Conservation (phyloP, 75 land plant genomes). For the Cryptomeria japonica region DNA sequence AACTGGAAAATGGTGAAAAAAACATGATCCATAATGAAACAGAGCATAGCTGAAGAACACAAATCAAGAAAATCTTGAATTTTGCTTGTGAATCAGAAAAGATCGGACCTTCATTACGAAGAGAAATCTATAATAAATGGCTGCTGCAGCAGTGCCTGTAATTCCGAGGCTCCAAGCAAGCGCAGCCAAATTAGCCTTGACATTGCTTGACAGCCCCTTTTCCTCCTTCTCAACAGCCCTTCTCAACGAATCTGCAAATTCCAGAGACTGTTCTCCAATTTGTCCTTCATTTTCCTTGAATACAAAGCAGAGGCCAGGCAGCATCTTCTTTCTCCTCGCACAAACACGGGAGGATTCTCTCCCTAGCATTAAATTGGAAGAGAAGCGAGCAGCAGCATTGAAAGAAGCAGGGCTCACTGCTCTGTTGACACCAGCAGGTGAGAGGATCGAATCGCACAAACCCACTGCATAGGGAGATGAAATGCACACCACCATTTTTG, state of each 20-base stretch:
- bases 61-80: neutral
- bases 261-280: slow-evolving; percentile 1
- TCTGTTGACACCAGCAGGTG: neutral
- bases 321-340: neutral
- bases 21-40: neutral
- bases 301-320: neutral
- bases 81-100: neutral
- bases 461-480: neutral
- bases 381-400: neutral
- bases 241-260: slow-evolving; percentile 8
- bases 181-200: slow-evolving; percentile 73
- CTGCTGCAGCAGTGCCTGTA: slow-evolving; percentile 70
- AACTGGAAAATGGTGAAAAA: neutral
- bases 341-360: neutral
- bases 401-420: neutral
- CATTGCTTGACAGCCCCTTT: slow-evolving; percentile 58
- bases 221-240: slow-evolving; percentile 26
- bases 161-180: slow-evolving; percentile 81
- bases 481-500: neutral
- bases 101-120: slow-evolving; percentile 85
- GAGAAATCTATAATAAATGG: slow-evolving; percentile 79
- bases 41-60: neutral
- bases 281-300: neutral
- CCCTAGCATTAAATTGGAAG: neutral
- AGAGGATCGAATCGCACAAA: neutral